Evolutionary conservation across 2,329 filamentous ascomycete genomes (phyloP), one percentile per base, ranked within the genome.

Genomic region (Conoideocrella luteorostrata): DNA sequence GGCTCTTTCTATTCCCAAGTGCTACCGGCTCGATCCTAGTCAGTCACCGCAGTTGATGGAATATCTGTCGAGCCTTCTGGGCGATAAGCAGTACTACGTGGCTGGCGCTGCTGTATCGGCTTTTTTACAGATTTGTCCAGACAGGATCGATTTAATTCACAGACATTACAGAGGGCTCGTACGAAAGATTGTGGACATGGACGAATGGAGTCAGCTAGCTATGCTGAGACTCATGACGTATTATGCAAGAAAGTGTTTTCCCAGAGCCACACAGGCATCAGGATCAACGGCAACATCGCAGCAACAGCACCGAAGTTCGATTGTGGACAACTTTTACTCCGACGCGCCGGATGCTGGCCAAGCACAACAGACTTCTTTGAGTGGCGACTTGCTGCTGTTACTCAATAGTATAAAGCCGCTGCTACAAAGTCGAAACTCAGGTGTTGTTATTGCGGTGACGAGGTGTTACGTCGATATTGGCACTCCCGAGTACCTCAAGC

Each of bases 81-180:
- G 84, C 1, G 93, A 98, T 67, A 88, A 84, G 63, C 91, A 95
- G 60, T 97, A 96, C 66, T 95, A 88, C 61, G 93, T 98, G n/a
- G 87, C 88, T 3, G 93, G 93, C 2, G 89, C 93, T 3, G 93
- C 93, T 1, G 88, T 97, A 4, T 80, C 84, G 29, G 87, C 93
- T 1, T 96, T 94, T 56, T 65, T 94, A 62, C 88, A 95, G 51
- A 74, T 97, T 22, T 97, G 91, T 52, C 90, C 93, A 0, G 84
- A 94, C 13, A 75, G 86, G 43, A 75, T 95, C 50, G 90, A 96
- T 60, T 69, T 98, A 47, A 82, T 98, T 53, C 93, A 98, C 64
- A 82, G 85, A 52, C 86, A 95, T 60, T 98, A 97, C 66, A 80
- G 88, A 40, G 74, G 78, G 28, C 69, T 98, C 50, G 82, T 95